Percentiles rank a stretch among this genome's conserved stretches.
These are phyloP conservation scores for Clonostachys chloroleuca DNA, from an alignment of 2,329 filamentous ascomycete genomes.

Conservation along the genomic window DNA sequence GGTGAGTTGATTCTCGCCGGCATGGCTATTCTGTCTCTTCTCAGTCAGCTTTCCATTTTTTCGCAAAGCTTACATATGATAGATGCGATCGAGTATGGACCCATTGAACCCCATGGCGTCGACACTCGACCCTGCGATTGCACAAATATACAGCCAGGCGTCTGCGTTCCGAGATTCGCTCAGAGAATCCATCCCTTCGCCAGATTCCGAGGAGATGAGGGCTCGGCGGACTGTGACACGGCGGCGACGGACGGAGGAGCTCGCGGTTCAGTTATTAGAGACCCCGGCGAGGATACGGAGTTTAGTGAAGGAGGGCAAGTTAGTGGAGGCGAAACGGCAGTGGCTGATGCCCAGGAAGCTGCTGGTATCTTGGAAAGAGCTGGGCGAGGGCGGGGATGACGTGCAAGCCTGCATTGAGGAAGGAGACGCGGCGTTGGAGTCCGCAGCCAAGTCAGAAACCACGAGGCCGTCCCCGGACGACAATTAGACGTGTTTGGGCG, in stretches of 20 bases:
- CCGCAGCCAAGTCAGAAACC: slow-evolving; percentile 6
- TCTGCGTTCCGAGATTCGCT: slow-evolving; percentile 48
- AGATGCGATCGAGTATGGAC: slow-evolving; percentile 80
- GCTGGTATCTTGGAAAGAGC: slow-evolving; percentile 48
- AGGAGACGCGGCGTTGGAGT: slow-evolving; percentile 43
- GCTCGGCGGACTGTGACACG: slow-evolving; percentile 23
- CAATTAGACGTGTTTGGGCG: not conserved
- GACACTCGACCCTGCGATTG: slow-evolving; percentile 69
- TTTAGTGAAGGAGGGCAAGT: slow-evolving; percentile 54
- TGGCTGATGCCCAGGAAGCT: slow-evolving; percentile 51
- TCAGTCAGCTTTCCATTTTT: not conserved
- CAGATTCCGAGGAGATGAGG: slow-evolving; percentile 31
- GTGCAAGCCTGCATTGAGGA: slow-evolving; percentile 49
- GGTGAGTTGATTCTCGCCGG: slow-evolving; percentile 23
- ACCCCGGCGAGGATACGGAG: slow-evolving; percentile 54
- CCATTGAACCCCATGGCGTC: slow-evolving; percentile 70
- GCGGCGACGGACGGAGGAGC: slow-evolving; percentile 40
- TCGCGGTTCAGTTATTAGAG: slow-evolving; percentile 59
- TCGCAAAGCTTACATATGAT: not conserved
- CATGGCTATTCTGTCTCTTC: not conserved
- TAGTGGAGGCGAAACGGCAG: slow-evolving; percentile 53
- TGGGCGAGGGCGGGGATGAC: slow-evolving; percentile 49
- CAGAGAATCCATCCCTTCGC: slow-evolving; percentile 39
- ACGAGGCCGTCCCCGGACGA: slow-evolving; percentile 10
- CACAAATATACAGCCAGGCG: slow-evolving; percentile 65